Evolutionary conservation across 768 basidiomycete species (phyloP), one percentile per base, ranked within the genome.

Genomic region (Suillus tomentosus): DNA sequence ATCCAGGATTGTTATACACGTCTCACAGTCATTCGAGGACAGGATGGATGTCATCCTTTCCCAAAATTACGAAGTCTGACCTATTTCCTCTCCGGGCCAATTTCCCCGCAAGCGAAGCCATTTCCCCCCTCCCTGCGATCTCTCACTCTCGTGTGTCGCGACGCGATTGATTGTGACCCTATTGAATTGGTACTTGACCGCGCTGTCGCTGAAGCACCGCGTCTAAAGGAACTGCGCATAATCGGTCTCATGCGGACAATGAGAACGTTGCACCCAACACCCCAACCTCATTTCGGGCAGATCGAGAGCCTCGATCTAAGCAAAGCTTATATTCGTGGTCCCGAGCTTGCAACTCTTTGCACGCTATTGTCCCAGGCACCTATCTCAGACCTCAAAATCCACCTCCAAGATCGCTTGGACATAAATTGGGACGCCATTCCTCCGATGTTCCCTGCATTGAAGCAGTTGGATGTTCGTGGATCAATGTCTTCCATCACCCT

Each of bases 111-210:
- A 50, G 60, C 59, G 45, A 64, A 61, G 31, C 48, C 60, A 62
- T 53, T 64, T 27, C 63, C 63, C 13, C 34, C 59, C 45, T 60
- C 36, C 39, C 24, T 64, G 19, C 63, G 50, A 53, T 62, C 60
- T 34, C 60, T 64, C 6, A 64, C 36, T 39, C 54, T 64, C 48
- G 36, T 39, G 19, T 62, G 60, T 36, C 27, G 9, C 47, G 39
- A n/a, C n/a, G 34, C 36, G n/a, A 27, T 36, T 34, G 61, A 65
- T 11, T 34, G 24, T 53, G 61, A 65, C 24, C 43, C 36, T 17
- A 42, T 55, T 36, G 53, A 40, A 55, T 10, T 39, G 19, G 39
- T 22, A 19, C 47, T 65, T 43, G 34, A 43, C 36, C 40, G 62
- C 45, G 50, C 37, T 15, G 53, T 48, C 17, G 19, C 19, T 17